Base-by-base conservation (phyloP, 345 rosid species). In the Cochlearia excelsa region DNA sequence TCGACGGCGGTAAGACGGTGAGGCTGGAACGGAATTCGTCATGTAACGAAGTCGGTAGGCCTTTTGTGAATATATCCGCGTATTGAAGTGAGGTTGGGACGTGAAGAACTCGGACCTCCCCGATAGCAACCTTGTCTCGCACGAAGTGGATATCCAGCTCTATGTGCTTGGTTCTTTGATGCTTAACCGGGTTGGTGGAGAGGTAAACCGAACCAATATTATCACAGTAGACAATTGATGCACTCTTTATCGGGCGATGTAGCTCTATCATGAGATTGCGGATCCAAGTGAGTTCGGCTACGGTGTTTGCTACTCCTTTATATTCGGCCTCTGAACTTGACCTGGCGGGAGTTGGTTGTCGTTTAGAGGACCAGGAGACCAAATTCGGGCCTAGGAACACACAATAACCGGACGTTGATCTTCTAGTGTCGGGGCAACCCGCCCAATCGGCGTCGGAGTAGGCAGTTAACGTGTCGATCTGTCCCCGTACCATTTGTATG, bases 401-500 rank as follows among this genome's bases (percentile, higher is more conserved):
- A 2, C 49, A 41, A 1, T 42, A 42, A 0, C 49, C 61, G 0
- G 49, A 57, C 0, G 49, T 57, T 0, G 61, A 57, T 0, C 48
- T 27, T 0, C 49, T 1, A 0, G 61, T 40, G 0, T 4, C 4
- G 0, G 59, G 46, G 1, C 35, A 55, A 0, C 47, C 59, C 0
- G 46, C 47, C 59, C 46, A 55, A 4, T 57, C 39, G 0, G 61
- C 49, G 2, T 57, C 49, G 0, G 61, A n/a, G 1, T 57, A 57
- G 0, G 49, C 61, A 0, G 8, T 8, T 0, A 37, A 5, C 26
- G n/a, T 0, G 7, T 3, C 1, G 11, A 11, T 10, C 0, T 5
- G 0, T 3, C 3, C 2, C 0, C 0, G 1, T 0, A 0, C 0
- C 1, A 11, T 1, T 3, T 27, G 34, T 0, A 57, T 1, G 0